These are phyloP conservation scores for Aurantiochytrium sp. DNA, from an alignment of 108 stramenopile species.

Conservation along the genomic window DNA sequence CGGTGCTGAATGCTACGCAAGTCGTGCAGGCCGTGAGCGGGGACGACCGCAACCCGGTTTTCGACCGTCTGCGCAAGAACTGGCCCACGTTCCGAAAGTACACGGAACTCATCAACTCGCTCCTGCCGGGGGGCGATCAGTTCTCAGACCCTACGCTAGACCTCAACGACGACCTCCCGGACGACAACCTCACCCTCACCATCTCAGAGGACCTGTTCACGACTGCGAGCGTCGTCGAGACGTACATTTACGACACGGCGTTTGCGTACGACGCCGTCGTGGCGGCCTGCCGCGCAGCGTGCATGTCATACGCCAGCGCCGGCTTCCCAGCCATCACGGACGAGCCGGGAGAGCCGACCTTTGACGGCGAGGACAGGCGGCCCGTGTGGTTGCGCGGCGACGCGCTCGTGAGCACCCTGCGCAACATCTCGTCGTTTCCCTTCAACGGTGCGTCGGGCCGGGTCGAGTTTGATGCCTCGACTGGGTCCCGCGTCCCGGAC, in stretches of 20 bases:
- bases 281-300: neutral
- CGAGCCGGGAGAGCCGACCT: neutral
- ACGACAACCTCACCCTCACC: neutral
- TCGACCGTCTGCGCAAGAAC: neutral
- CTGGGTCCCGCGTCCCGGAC: neutral
- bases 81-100: neutral
- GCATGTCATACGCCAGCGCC: neutral
- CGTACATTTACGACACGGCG: neutral
- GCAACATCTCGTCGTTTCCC: neutral
- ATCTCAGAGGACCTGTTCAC: neutral
- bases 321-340: neutral
- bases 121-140: neutral
- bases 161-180: neutral
- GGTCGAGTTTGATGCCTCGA: neutral
- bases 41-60: neutral
- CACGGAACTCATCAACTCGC: neutral
- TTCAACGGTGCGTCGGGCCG: neutral
- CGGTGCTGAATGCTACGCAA: neutral
- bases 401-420: neutral
- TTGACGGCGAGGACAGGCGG: neutral
- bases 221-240: neutral
- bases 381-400: neutral
- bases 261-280: conserved; percentile 9
- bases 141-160: neutral
- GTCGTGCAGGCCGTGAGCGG: neutral